Evolutionary conservation across 768 basidiomycete species (phyloP).

Genomic region (Sarcodon sp.): DNA sequence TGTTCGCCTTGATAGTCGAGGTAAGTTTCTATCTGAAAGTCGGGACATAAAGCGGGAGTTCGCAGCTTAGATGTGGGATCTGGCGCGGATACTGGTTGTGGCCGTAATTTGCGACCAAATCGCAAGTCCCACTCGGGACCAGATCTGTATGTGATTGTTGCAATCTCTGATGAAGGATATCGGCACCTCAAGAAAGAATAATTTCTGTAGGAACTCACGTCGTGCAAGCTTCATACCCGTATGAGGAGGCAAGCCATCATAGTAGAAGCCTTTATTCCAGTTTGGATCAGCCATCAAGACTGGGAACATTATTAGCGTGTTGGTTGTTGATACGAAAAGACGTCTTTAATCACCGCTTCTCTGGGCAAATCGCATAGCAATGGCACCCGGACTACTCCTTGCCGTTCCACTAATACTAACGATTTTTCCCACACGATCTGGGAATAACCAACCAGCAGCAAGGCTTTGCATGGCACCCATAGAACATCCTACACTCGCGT

Average conservation of each 20-base stretch:
- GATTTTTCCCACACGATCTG: conserved; percentile 78
- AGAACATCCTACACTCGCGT: conserved; percentile 87
- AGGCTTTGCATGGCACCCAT: conserved; percentile 99
- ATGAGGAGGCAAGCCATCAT: conserved; percentile 89
- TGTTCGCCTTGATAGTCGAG: conserved; percentile 95
- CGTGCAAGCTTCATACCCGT: conserved; percentile 97
- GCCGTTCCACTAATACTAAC: conserved; percentile 95
- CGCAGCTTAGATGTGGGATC: conserved; percentile 6
- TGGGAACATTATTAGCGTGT: conserved; percentile 17
- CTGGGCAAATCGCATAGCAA: conserved; percentile 95
- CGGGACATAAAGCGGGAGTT: conserved; percentile 80
- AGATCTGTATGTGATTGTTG: conserved; percentile 97
- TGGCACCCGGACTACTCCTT: conserved; percentile 78
- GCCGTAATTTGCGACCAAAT: conserved; percentile 72
- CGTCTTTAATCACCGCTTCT: conserved; percentile 61
- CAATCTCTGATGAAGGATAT: conserved; percentile 58
- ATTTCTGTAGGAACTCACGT: conserved; percentile 39
- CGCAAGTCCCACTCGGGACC: conserved; percentile 99
- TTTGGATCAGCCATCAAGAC: conserved; percentile 99
- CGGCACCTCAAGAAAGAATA: conserved; percentile 1
- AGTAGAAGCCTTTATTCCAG: conserved; percentile 99
- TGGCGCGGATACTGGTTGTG: conserved; percentile 14
- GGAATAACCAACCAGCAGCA: conserved; percentile 87
- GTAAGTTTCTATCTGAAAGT: conserved; percentile 98
- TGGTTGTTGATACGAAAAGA: neutral